Base-by-base conservation (phyloP, 164 flowering plant genomes). In the Vitis labrusca region DNA sequence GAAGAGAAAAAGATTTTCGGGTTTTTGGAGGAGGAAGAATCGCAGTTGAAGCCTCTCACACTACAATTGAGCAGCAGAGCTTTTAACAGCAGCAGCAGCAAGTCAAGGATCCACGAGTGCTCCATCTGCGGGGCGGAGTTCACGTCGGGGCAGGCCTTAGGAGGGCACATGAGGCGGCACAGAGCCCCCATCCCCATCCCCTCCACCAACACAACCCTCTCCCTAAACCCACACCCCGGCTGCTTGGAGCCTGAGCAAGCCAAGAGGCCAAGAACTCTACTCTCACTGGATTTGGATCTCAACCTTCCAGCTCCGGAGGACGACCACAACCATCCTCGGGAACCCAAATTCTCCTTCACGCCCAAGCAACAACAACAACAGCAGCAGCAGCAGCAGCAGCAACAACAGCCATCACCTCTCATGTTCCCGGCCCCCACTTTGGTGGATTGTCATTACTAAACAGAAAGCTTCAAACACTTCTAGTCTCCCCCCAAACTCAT, bases 131-230 rank as follows among this genome's bases (percentile, higher is more conserved):
- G 97, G 0, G 85, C 93, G 0, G 93, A 90, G 80, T 92, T 92
- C 75, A 77, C 90, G 2, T 88, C 94, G 0, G 97, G 97, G 0
- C 97, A 92, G 63, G 97, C 94, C 6, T 71, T 92, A 17, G 97
- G 97, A 0, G 97, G 94, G 9, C 97, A 92, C 71, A 92, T 90
- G 97, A 80, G 95, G 69, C 74, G 94, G 52, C 97, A 92, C 69
- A 63, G 92, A 23, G 67, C 76, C 6, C 49, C 72, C 8, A n/a
- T 62, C 11, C 9, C 65, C 14, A 6, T 37, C 44, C 44, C 44
- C 44, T 3, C 44, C 17, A 29, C 74, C 54, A 68, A 13, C 44
- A 70, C 83, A 0, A 23, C 73, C 29, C 63, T 79, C 59, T 64
- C 82, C 3, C 14, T 75, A 15, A 71, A 64, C 5, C 65, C 74